Conservation (phyloP, 139 green algal species). For the Medakamo hakoo region DNA sequence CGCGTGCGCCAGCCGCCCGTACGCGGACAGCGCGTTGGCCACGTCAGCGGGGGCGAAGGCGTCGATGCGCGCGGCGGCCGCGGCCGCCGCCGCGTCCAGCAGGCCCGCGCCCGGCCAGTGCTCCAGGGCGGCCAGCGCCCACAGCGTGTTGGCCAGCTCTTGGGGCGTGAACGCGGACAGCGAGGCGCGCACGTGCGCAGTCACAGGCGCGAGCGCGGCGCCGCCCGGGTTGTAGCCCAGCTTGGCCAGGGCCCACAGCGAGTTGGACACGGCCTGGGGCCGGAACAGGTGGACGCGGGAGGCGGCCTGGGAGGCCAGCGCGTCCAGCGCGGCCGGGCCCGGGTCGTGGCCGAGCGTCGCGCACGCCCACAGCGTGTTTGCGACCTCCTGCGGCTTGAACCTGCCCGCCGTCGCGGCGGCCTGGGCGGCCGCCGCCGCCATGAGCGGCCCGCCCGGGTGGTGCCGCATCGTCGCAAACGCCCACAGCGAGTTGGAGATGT, state of each 20-base stretch:
- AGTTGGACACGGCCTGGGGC: constrained; percentile 7
- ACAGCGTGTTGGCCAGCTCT: constrained; percentile 23
- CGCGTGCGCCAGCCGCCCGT: neutral
- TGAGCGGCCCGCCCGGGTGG: constrained; percentile 11
- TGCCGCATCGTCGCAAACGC: constrained; percentile 14
- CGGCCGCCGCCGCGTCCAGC: neutral
- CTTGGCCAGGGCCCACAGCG: constrained; percentile 13
- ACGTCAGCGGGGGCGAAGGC: neutral
- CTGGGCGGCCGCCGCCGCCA: constrained; percentile 7
- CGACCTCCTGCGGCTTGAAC: constrained; percentile 28
- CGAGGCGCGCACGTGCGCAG: constrained; percentile 14
- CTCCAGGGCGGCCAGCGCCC: constrained; percentile 17
- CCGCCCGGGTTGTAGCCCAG: constrained; percentile 20
- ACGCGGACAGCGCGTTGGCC: neutral
- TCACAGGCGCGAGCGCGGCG: constrained; percentile 9
- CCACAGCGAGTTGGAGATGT: constrained; percentile 32
- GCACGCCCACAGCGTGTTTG: constrained; percentile 25
- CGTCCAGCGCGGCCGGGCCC: constrained; percentile 7
- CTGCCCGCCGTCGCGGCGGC: constrained; percentile 2
- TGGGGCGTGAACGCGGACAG: neutral
- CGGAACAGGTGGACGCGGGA: constrained; percentile 3
- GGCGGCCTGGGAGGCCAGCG: constrained; percentile 1
- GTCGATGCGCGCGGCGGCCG: neutral
- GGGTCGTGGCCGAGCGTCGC: constrained; percentile 18
- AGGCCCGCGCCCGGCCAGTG: neutral